Percentiles rank a stretch among this genome's conserved stretches.
Conservation (phyloP, 1,139 yeast genomes). For the Nakaseomyces delphensis region DNA sequence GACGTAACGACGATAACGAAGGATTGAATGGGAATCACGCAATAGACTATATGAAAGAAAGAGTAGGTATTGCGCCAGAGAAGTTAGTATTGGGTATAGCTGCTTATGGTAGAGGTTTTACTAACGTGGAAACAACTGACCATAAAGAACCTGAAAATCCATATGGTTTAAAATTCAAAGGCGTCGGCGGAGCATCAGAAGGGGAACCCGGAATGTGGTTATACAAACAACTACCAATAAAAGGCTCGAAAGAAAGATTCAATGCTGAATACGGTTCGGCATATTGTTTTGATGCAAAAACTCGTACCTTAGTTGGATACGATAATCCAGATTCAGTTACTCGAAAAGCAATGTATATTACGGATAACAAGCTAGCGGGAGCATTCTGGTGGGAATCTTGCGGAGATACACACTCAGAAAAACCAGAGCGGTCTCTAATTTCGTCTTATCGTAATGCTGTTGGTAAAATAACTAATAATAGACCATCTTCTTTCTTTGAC, state of each 20-base stretch:
- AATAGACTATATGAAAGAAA: constrained; percentile 37
- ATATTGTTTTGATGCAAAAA: constrained; percentile 39
- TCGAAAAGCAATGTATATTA: constrained; percentile 54
- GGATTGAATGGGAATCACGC: constrained; percentile 43
- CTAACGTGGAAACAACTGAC: constrained; percentile 23
- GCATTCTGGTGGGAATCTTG: constrained; percentile 95
- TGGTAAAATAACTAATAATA: constrained; percentile 10
- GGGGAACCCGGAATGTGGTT: constrained; percentile 48
- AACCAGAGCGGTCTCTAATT: constrained; percentile 35
- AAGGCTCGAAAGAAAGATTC: constrained; percentile 38
- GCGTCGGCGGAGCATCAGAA: constrained; percentile 39
- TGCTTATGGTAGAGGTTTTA: constrained; percentile 69
- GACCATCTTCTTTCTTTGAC: constrained; percentile 16
- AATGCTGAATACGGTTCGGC: constrained; percentile 54
- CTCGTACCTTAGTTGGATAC: constrained; percentile 46
- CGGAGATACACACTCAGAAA: constrained; percentile 45
- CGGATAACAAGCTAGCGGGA: constrained; percentile 51
- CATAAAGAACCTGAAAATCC: constrained; percentile 6
- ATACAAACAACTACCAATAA: constrained; percentile 45
- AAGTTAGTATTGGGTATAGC: constrained; percentile 86
- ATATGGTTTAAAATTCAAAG: constrained; percentile 38
- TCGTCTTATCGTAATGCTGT: constrained; percentile 18
- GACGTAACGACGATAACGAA: constrained; percentile 34
- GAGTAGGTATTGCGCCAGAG: constrained; percentile 37
- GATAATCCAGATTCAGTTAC: constrained; percentile 52